phyloP scores from a whole-genome alignment of 805 yeast species.

The Jamesozyma piceae region DNA sequence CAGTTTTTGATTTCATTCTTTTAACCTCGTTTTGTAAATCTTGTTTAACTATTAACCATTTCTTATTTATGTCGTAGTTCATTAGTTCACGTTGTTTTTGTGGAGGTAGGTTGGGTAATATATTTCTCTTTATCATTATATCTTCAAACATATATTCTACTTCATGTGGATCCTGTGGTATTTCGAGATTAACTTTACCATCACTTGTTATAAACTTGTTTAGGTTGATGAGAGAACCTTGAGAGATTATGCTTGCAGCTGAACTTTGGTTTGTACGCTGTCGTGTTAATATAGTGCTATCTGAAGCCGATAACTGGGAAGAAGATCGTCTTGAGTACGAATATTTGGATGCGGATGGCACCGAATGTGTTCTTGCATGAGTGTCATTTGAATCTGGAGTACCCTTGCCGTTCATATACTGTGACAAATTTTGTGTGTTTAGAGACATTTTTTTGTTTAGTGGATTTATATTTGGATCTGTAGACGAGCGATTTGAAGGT shows the following conservation, averaged over 20 bases:
- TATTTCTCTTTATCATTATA: slow-evolving; percentile 73
- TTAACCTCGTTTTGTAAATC: slow-evolving; percentile 72
- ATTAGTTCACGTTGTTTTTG: slow-evolving; percentile 71
- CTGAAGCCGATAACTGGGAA: slow-evolving; percentile 4
- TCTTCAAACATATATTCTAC: slow-evolving; percentile 69
- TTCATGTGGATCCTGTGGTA: slow-evolving; percentile 55
- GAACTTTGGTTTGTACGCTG: slow-evolving; percentile 22
- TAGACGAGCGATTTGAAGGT: background rate
- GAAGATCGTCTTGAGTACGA: slow-evolving; percentile 16
- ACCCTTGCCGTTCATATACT: slow-evolving; percentile 15
- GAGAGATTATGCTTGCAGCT: slow-evolving; percentile 20
- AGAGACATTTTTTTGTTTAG: slow-evolving; percentile 22
- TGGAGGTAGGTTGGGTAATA: slow-evolving; percentile 54
- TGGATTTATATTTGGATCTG: slow-evolving; percentile 9
- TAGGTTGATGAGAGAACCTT: slow-evolving; percentile 21
- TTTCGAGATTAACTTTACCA: slow-evolving; percentile 40
- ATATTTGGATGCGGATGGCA: slow-evolving; percentile 19
- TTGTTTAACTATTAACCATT: slow-evolving; percentile 87
- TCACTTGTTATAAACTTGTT: slow-evolving; percentile 24
- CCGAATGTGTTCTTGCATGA: slow-evolving; percentile 17
- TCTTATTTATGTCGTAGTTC: slow-evolving; percentile 63
- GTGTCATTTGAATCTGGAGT: background rate
- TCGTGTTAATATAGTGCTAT: slow-evolving; percentile 12
- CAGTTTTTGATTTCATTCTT: slow-evolving; percentile 34
- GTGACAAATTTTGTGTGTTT: slow-evolving; percentile 24